phyloP scores from a whole-genome alignment of 768 basidiomycete genomes.

The Lactifluus rugatus region DNA sequence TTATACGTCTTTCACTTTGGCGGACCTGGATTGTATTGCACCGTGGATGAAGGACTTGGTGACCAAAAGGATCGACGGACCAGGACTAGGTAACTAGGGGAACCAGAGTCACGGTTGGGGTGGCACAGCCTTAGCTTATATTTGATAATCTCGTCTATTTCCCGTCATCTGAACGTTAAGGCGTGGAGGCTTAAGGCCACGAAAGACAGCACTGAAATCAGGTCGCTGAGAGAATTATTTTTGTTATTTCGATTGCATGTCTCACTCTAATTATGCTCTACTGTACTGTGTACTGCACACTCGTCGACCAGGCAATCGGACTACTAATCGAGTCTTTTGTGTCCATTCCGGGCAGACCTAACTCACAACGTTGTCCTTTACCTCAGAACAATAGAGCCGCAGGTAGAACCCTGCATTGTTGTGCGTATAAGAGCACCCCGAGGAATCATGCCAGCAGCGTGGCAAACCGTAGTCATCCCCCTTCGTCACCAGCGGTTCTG shows the following conservation, averaged over 20 bases:
- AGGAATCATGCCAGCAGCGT: background rate
- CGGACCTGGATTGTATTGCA: conserved; percentile 60
- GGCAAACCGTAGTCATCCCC: background rate
- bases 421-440: conserved; percentile 6
- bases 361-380: background rate
- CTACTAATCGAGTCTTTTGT: background rate
- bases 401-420: background rate
- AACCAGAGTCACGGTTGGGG: background rate
- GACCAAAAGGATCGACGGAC: conserved; percentile 55
- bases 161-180: background rate
- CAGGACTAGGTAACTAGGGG: conserved; percentile 54
- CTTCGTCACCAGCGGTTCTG: conserved; percentile 5
- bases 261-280: conserved; percentile 8
- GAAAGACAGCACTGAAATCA: background rate
- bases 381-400: conserved; percentile 6
- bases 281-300: background rate
- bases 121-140: background rate
- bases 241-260: conserved; percentile 3
- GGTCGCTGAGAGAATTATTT: background rate
- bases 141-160: background rate
- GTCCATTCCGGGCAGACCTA: background rate
- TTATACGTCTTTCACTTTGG: conserved; percentile 62
- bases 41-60: conserved; percentile 70
- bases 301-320: background rate
- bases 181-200: background rate